Base-by-base conservation (phyloP, 768 basidiomycete genomes). In the Leccinum subgranulosum region DNA sequence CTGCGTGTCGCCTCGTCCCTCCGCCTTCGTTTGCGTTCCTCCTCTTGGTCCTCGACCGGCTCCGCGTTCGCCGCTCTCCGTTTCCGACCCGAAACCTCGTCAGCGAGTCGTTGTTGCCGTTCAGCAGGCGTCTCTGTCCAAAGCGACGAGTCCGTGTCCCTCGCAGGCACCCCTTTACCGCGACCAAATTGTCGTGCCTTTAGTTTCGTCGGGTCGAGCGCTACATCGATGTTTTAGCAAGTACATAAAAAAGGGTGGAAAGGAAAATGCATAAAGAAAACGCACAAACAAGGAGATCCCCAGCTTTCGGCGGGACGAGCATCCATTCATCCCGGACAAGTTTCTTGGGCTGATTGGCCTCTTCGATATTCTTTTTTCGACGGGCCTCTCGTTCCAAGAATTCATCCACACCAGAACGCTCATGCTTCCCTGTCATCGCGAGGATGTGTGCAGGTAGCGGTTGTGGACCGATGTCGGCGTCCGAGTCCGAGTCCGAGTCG, bases 71-170 rank as follows among this genome's bases (percentile, higher is more conserved):
- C 81, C 4, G 85, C 87, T 19, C 87, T 83, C 56, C 89, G 81
- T 65, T 91, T 89, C 74, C 91, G 93, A 43, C 97, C 96, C n/a
- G 87, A 82, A 2, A 97, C 87, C 71, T 99, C 96, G 68, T 98
- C 96, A 1, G 86, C 86, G n/a, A 98, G 77, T 1, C 97, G 83
- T 66, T 96, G 88, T 68, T 92, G 93, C 15, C 88, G 82, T 69
- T 98, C 93, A 0, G 87, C 87, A 0, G 97, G 97, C 1, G 97
- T 98, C 77, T 99, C 97, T 0, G 97, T 99, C 97, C 97, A 99
- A 12, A 96, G 79, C 3, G 86, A 86, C 54, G 74, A 81, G 62
- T 90, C 89, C 29, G 72, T 67, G 27, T 70, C 64, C 7, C 73
- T 73, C 46, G 77, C 71, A 1, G 77, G 73, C 12, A 75, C 69